Base-by-base conservation (phyloP, 805 yeast species). In the Limtongozyma cylindracea region DNA sequence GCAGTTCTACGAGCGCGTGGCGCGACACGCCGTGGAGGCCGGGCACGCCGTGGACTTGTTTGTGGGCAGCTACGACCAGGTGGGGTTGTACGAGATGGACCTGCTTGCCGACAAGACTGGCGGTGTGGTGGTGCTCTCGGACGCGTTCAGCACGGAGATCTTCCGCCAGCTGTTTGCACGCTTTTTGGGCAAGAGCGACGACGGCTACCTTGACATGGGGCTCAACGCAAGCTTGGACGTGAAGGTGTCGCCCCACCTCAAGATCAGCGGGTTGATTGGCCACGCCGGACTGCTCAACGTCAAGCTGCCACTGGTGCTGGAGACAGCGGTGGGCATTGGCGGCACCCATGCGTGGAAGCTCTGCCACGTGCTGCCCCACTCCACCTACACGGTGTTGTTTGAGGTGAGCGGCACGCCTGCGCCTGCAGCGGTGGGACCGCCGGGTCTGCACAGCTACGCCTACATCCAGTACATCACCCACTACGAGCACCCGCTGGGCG, bases 21-120 rank as follows among this genome's bases (percentile, higher is more conserved):
- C 91, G 18, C 57, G 61, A 20, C 70, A 68, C 31, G 45, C 44
- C 2, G 76, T 76, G 17, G 61, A 84, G 21, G 56, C 57, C 32
- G 74, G 78, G 10, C 92, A 77, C 37, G 63, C 84, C 15, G 67
- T 82, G 27, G 94, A 82, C 44, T 63, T 82, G 21, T 80, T 76
- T 47, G 92, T 91, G 14, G 94, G 95, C 29, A 74, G 93, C 50
- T 78, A 77, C 43, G 96, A 82, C 49, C 96, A 82, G 56, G 71
- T 80, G 27, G 96, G 96, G 41, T 63, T 82, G 53, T 68, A 67
- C 35, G 96, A 82, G 51, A 82, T 82, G 95, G 73, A 78, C 47
- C 56, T 69, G 26, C 51, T 84, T 30, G 62, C 91, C 26, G 72
- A 74, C 45, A 56, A 62, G 33, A 80, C 94, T 6, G 95, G 95